Conservation (phyloP, 176 grass and related monocot species). For the Olyra latifolia region DNA sequence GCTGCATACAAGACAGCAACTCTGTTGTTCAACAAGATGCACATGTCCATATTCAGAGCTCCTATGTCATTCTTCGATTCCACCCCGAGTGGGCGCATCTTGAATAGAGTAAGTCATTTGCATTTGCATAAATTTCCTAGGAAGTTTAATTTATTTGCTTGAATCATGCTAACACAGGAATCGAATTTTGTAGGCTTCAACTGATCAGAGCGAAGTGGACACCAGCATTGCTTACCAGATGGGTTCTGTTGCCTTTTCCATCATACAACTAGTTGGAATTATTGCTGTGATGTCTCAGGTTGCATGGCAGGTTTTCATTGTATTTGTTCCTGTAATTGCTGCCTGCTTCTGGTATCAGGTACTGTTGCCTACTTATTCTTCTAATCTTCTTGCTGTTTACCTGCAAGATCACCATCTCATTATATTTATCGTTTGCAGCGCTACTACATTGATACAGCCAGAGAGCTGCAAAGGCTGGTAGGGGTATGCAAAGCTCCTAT, state of each 20-base stretch:
- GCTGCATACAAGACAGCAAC: slow-evolving; percentile 76
- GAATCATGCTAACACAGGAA: slow-evolving; percentile 3
- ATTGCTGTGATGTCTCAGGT: slow-evolving; percentile 92
- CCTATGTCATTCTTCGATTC: slow-evolving; percentile 94
- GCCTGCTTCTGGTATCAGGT: slow-evolving; percentile 85
- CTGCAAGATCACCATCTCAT: background rate
- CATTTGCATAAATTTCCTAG: slow-evolving; percentile 11
- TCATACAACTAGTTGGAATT: slow-evolving; percentile 83
- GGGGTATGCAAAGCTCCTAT: slow-evolving; percentile 88
- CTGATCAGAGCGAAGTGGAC: slow-evolving; percentile 81
- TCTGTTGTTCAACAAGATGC: slow-evolving; percentile 79
- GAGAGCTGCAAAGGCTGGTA: slow-evolving; percentile 68
- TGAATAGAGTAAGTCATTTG: slow-evolving; percentile 62
- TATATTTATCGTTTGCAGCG: slow-evolving; percentile 40
- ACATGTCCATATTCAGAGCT: slow-evolving; percentile 77
- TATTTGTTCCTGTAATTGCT: slow-evolving; percentile 78
- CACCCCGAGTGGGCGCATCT: slow-evolving; percentile 78
- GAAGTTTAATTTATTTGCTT: slow-evolving; percentile 22
- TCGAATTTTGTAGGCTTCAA: slow-evolving; percentile 60
- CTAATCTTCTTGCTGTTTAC: background rate
- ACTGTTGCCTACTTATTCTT: slow-evolving; percentile 11
- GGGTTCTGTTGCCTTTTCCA: slow-evolving; percentile 51
- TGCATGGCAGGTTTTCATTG: slow-evolving; percentile 75
- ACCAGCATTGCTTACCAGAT: slow-evolving; percentile 51
- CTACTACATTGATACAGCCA: slow-evolving; percentile 80